phyloP scores from a whole-genome alignment of 345 rosid species.

The Acer yangbiense region DNA sequence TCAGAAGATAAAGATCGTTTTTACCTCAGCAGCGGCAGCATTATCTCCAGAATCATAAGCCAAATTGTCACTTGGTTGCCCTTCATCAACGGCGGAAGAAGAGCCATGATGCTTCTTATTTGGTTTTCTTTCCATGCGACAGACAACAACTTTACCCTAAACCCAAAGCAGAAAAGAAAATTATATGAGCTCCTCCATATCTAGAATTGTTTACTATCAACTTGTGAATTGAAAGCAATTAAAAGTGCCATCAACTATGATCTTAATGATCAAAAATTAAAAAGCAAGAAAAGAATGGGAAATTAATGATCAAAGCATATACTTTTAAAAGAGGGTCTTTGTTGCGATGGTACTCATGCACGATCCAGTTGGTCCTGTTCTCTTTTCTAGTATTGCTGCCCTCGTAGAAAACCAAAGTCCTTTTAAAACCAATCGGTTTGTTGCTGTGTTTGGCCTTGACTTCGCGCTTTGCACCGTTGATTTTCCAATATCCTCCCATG shows the following conservation, averaged over 20 bases:
- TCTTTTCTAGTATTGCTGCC: slow-evolving; percentile 4
- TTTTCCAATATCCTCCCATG: no score
- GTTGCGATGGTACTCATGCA: slow-evolving; percentile 5
- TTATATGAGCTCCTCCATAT: not conserved
- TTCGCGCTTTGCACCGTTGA: no score
- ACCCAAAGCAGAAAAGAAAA: not conserved
- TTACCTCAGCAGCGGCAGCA: not conserved
- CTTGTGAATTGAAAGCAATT: not conserved
- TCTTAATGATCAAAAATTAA: not conserved
- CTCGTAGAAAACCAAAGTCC: slow-evolving; percentile 33
- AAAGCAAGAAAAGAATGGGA: no score
- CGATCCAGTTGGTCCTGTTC: slow-evolving; percentile 12
- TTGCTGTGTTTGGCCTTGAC: slow-evolving; percentile 22
- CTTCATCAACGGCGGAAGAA: not conserved
- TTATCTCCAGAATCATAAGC: not conserved
- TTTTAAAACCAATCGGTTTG: slow-evolving; percentile 39
- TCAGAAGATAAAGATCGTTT: not conserved
- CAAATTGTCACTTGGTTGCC: not conserved
- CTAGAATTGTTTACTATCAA: no score
- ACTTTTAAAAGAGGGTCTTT: not conserved
- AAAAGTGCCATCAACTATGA: not conserved
- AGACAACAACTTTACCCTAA: not conserved
- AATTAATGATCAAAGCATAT: not conserved
- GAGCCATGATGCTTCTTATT: not conserved
- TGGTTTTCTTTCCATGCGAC: slow-evolving; percentile 1